phyloP scores from a whole-genome alignment of 805 yeast genomes.

The Alloascoidea hylecoeti region DNA sequence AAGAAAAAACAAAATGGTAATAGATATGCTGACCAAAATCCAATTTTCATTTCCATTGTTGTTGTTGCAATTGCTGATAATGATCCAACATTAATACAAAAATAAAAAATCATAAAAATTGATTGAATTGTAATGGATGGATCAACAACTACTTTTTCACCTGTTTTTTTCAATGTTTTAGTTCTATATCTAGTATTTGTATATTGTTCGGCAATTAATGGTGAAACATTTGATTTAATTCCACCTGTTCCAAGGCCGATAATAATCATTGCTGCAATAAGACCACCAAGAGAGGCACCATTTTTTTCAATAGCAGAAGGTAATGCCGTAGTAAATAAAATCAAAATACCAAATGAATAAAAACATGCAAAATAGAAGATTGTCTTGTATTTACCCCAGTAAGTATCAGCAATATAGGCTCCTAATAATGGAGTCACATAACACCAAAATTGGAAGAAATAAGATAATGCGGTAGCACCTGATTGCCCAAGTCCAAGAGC shows the following conservation, averaged over 20 bases:
- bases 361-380: constrained; percentile 44
- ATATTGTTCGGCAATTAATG: constrained; percentile 63
- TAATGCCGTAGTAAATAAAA: constrained; percentile 56
- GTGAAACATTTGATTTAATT: constrained; percentile 64
- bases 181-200: constrained; percentile 47
- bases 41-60: constrained; percentile 48
- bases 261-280: constrained; percentile 35
- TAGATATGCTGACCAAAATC: constrained; percentile 64
- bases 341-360: constrained; percentile 47
- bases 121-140: constrained; percentile 60
- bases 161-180: constrained; percentile 37
- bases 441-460: constrained; percentile 73
- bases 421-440: constrained; percentile 69
- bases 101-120: constrained; percentile 63
- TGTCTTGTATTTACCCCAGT: constrained; percentile 58
- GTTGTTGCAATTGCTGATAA: constrained; percentile 68
- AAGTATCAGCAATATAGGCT: constrained; percentile 63
- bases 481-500: constrained; percentile 44
- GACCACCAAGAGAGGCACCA: constrained; percentile 49
- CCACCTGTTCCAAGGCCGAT: constrained; percentile 75
- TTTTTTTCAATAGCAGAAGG: constrained; percentile 34
- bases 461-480: constrained; percentile 59
- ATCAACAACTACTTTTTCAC: constrained; percentile 56
- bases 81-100: constrained; percentile 66
- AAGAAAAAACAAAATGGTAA: constrained; percentile 59